Conservation (phyloP, 495 filamentous ascomycete species). For the Penicillium atrosanguineum region DNA sequence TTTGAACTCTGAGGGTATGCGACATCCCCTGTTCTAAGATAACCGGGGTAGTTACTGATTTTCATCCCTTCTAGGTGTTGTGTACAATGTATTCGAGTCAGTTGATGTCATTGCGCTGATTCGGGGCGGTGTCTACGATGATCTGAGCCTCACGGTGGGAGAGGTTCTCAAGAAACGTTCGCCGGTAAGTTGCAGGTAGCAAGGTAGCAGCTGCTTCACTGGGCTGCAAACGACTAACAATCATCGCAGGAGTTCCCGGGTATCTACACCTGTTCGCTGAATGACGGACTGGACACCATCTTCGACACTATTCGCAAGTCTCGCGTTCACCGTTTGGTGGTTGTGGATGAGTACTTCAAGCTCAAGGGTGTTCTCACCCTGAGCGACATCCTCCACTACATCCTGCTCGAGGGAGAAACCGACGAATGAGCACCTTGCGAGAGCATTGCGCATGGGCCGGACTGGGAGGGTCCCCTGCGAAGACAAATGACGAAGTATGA, state of each 20-base stretch:
- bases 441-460: neutral
- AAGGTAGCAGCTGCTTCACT: neutral
- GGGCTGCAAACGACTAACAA: constrained; percentile 3
- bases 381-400: constrained; percentile 95
- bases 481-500: constrained; percentile 54
- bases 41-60: neutral
- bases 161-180: constrained; percentile 86
- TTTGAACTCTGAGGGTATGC: constrained; percentile 70
- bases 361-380: constrained; percentile 89
- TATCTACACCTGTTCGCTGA: constrained; percentile 91
- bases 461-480: constrained; percentile 34
- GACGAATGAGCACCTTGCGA: constrained; percentile 24
- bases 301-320: constrained; percentile 96
- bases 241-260: constrained; percentile 76
- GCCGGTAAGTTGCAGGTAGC: constrained; percentile 50
- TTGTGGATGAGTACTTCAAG: constrained; percentile 83
- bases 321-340: constrained; percentile 85
- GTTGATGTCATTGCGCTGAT: constrained; percentile 97
- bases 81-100: constrained; percentile 96
- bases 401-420: constrained; percentile 79
- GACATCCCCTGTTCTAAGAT: neutral
- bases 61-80: constrained; percentile 49
- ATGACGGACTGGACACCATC: constrained; percentile 90
- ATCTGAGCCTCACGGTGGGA: constrained; percentile 80
- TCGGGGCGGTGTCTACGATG: constrained; percentile 89